Conservation (phyloP, 768 basidiomycete genomes). For the Daedaleopsis sinensis region DNA sequence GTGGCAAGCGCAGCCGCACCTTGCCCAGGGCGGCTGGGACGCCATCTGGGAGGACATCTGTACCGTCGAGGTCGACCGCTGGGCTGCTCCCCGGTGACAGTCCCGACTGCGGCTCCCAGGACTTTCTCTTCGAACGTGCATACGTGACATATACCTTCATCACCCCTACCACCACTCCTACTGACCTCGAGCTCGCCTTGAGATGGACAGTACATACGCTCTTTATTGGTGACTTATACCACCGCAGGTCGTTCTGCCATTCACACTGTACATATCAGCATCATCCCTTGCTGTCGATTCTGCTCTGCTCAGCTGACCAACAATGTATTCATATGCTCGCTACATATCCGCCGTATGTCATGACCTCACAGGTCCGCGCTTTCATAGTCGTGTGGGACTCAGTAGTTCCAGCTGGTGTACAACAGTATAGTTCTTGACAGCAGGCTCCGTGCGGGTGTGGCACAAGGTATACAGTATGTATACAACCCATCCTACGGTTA, state of each 20-base stretch:
- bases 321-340: not conserved
- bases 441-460: not conserved
- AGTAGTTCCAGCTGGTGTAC: no score
- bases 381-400: no score
- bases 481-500: constrained; percentile 28
- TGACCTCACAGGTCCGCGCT: not conserved
- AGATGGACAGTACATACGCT: not conserved
- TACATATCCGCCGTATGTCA: not conserved
- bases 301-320: constrained; percentile 1
- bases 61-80: constrained; percentile 73
- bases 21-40: constrained; percentile 72
- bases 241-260: not conserved
- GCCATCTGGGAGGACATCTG: constrained; percentile 80
- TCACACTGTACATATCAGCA: constrained; percentile 1
- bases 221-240: not conserved
- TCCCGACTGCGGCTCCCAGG: not conserved
- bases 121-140: not conserved
- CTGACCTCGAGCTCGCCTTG: not conserved
- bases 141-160: not conserved
- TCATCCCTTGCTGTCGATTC: not conserved
- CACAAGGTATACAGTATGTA: not conserved
- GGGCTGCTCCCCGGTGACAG: constrained; percentile 44
- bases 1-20: constrained; percentile 72
- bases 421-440: not conserved
- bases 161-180: not conserved